These are phyloP conservation scores for Monosporozyma unispora DNA, from an alignment of 805 yeast species.

Conservation along the genomic window DNA sequence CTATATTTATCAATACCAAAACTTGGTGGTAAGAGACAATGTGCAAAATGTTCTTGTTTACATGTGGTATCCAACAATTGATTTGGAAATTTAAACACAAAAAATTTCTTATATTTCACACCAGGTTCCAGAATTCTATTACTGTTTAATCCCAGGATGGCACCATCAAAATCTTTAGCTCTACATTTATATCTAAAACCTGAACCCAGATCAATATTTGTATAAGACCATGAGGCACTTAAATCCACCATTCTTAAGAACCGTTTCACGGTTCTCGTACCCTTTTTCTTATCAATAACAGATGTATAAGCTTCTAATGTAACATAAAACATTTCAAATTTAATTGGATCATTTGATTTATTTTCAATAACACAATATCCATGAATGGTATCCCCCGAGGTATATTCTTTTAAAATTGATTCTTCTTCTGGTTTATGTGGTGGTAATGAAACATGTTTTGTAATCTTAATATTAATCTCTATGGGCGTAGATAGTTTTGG, in stretches of 20 bases:
- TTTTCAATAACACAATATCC: conserved; percentile 43
- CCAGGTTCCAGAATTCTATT: conserved; percentile 40
- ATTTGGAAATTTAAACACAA: conserved; percentile 48
- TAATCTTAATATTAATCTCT: conserved; percentile 17
- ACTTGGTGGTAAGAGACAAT: conserved; percentile 33
- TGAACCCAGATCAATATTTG: conserved; percentile 38
- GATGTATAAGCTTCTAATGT: conserved; percentile 46
- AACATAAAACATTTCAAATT: conserved; percentile 51
- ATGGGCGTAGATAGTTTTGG: conserved; percentile 15
- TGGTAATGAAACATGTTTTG: conserved; percentile 17
- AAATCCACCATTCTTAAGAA: conserved; percentile 44
- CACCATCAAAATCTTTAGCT: conserved; percentile 21
- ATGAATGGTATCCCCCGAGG: conserved; percentile 46
- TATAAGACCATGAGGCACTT: conserved; percentile 42
- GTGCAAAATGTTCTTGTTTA: conserved; percentile 31
- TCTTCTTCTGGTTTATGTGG: conserved; percentile 22
- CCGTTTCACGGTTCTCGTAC: conserved; percentile 23
- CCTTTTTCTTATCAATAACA: conserved; percentile 11
- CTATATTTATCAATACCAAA: conserved; percentile 31
- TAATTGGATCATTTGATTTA: conserved; percentile 32
- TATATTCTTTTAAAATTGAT: conserved; percentile 36
- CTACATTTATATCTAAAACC: conserved; percentile 28
- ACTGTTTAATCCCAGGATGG: conserved; percentile 35
- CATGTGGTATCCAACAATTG: conserved; percentile 45
- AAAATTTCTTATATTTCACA: conserved; percentile 43